phyloP scores from a whole-genome alignment of 345 rosid genomes.

The Eucalyptus camaldulensis region DNA sequence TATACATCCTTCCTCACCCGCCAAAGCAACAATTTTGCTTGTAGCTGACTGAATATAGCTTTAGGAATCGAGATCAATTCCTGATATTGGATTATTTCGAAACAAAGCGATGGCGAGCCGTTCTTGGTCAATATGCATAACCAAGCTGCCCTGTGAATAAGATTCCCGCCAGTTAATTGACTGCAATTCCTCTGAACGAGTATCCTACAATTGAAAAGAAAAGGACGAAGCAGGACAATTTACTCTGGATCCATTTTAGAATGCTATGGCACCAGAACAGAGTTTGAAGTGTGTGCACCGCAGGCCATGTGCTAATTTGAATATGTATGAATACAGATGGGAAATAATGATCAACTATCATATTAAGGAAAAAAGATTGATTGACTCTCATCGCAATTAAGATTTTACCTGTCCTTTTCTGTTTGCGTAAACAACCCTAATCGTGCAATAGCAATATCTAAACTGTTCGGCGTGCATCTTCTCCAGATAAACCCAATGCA shows the following conservation, averaged over 20 bases:
- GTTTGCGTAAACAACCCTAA: not conserved
- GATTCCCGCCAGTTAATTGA: not conserved
- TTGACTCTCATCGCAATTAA: not conserved
- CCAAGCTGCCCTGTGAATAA: not conserved
- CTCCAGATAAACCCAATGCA: not conserved
- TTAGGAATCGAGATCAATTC: not conserved
- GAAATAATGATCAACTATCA: not conserved
- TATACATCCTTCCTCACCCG: not conserved
- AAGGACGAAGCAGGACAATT: not conserved
- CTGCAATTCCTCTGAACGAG: not conserved
- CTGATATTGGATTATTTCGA: not conserved
- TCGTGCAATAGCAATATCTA: not conserved
- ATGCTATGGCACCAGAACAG: not conserved
- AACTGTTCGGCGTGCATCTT: not conserved
- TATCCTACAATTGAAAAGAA: not conserved
- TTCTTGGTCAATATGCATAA: not conserved
- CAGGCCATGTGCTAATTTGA: not conserved
- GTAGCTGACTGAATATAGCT: not conserved
- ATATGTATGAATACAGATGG: not conserved
- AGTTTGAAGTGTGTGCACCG: not conserved
- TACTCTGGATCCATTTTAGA: not conserved
- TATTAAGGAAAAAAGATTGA: not conserved
- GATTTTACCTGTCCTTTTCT: not conserved
- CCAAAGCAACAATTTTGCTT: not conserved
- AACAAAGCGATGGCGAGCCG: not conserved